These are phyloP conservation scores for Phialocephala sp. DNA, from an alignment of 2,329 filamentous ascomycete species.

Conservation along the genomic window DNA sequence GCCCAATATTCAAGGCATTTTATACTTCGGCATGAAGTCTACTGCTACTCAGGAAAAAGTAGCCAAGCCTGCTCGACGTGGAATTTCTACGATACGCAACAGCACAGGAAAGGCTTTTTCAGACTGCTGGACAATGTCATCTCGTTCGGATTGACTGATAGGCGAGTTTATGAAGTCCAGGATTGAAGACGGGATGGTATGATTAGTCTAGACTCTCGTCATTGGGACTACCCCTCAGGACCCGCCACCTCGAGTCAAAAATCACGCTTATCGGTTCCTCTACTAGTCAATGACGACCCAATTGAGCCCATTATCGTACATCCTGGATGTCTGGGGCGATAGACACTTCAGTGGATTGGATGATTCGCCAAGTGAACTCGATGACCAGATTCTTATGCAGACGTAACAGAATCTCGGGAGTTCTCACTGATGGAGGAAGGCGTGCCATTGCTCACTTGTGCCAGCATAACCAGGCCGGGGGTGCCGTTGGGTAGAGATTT, in stretches of 20 bases:
- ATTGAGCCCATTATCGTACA: neutral
- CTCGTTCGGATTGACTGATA: neutral
- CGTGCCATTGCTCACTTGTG: neutral
- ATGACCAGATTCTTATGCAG: constrained; percentile 3
- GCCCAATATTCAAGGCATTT: neutral
- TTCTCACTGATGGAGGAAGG: neutral
- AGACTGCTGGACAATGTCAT: neutral
- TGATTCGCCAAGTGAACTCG: neutral
- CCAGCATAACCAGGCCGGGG: neutral
- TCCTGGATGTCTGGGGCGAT: neutral
- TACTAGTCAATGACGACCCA: neutral
- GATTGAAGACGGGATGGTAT: neutral
- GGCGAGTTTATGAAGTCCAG: neutral
- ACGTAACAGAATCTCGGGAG: constrained; percentile 3
- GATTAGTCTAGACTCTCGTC: neutral
- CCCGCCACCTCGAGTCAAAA: neutral
- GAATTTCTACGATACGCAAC: neutral
- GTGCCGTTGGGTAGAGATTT: neutral
- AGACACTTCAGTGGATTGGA: neutral
- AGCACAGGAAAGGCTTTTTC: neutral
- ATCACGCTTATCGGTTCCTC: neutral
- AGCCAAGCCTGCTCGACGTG: neutral
- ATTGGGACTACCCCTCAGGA: constrained; percentile 3
- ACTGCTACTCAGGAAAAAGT: neutral
- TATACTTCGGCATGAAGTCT: neutral